Conservation (phyloP, 495 filamentous ascomycete genomes). For the Penicillium salamii region DNA sequence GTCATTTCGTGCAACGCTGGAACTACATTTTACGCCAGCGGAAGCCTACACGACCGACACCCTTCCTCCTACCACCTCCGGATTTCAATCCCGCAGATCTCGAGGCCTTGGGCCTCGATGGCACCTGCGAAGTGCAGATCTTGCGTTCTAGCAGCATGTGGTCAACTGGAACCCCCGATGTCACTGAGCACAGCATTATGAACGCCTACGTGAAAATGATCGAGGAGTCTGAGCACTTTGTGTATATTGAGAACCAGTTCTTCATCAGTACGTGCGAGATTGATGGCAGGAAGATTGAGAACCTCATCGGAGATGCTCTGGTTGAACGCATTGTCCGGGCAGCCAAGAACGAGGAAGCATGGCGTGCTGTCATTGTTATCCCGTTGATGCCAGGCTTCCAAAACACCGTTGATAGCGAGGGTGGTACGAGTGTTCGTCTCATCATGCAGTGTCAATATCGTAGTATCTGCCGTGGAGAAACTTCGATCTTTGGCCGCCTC, state of each 20-base stretch:
- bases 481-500: constrained; percentile 87
- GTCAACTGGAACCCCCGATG: constrained; percentile 83
- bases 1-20: constrained; percentile 99
- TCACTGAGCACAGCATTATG: constrained; percentile 90
- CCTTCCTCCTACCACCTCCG: constrained; percentile 88
- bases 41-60: constrained; percentile 90
- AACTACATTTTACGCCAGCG: constrained; percentile 94
- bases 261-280: constrained; percentile 94
- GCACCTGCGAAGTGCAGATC: constrained; percentile 95
- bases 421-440: constrained; percentile 88
- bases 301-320: constrained; percentile 90
- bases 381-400: constrained; percentile 98
- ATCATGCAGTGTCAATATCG: constrained; percentile 99
- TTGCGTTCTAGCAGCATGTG: constrained; percentile 85
- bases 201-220: constrained; percentile 95
- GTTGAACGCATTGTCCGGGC: constrained; percentile 89
- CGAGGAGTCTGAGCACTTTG: constrained; percentile 90
- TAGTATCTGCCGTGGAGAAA: constrained; percentile 91
- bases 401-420: constrained; percentile 89
- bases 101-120: constrained; percentile 80
- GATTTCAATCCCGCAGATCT: constrained; percentile 85
- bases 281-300: constrained; percentile 82
- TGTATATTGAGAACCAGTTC: constrained; percentile 99
- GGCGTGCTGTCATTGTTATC: constrained; percentile 92
- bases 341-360: constrained; percentile 78